phyloP scores from a whole-genome alignment of 306 rosid species.

The Rosa lucieae region DNA sequence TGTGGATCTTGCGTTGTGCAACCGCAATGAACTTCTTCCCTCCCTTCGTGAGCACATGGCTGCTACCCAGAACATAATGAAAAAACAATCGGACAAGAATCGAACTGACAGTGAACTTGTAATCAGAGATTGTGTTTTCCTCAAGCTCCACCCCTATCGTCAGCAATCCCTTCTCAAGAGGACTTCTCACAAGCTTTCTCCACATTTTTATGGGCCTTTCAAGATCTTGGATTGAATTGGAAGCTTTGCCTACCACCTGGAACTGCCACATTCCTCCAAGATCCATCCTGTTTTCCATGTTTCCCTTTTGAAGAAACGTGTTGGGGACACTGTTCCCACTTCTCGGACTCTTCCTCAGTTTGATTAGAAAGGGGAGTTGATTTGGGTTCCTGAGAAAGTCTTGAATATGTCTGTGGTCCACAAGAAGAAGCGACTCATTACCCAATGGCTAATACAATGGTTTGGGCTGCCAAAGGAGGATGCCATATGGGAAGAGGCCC shows the following conservation, averaged over 20 bases:
- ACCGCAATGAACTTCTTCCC: background rate
- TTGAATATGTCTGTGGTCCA: background rate
- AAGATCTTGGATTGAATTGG: background rate
- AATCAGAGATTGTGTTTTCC: background rate
- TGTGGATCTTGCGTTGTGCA: background rate
- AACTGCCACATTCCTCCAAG: background rate
- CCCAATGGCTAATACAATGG: background rate
- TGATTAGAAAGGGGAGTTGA: too few species aligned
- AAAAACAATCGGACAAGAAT: background rate
- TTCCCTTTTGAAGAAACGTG: background rate
- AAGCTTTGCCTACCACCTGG: background rate
- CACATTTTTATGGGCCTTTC: background rate
- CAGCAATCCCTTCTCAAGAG: background rate
- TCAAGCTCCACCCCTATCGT: background rate
- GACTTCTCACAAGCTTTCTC: background rate
- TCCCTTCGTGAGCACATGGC: background rate
- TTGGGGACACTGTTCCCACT: accelerated
- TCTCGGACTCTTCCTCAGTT: background rate
- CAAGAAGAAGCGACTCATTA: too few species aligned
- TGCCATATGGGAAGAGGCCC: background rate
- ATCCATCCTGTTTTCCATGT: background rate
- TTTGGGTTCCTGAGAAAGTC: background rate
- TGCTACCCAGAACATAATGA: background rate
- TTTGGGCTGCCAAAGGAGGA: background rate
- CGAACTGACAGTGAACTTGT: background rate